phyloP scores from a whole-genome alignment of 2,329 filamentous ascomycete species.

The Thielaviopsis musarum region DNA sequence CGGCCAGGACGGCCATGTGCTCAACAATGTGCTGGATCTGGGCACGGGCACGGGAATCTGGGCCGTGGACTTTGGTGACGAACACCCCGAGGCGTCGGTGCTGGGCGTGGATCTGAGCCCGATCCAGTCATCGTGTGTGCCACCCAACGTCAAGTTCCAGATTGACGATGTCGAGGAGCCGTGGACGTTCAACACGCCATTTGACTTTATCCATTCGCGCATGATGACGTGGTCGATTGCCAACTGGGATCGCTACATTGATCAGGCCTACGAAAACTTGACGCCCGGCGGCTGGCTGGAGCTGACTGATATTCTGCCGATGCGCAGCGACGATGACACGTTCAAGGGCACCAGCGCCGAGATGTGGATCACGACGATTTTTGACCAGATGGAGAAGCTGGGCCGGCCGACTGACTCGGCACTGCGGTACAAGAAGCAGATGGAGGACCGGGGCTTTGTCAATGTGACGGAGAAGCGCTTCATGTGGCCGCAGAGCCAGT shows the following conservation, averaged over 20 bases:
- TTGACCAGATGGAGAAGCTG: slow-evolving; percentile 18
- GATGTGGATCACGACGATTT: slow-evolving; percentile 17
- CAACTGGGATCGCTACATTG: slow-evolving; percentile 20
- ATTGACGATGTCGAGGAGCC: slow-evolving; percentile 26
- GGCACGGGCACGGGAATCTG: slow-evolving; percentile 21
- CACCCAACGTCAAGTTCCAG: slow-evolving; percentile 32
- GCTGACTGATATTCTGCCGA: slow-evolving; percentile 18
- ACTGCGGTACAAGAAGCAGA: slow-evolving; percentile 19
- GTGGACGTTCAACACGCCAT: slow-evolving; percentile 23
- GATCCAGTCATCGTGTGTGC: slow-evolving; percentile 26
- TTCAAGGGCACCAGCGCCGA: slow-evolving; percentile 17
- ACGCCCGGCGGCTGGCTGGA: slow-evolving; percentile 22
- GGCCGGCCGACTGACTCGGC: slow-evolving; percentile 19
- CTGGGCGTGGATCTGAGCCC: slow-evolving; percentile 27
- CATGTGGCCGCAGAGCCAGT: slow-evolving; percentile 33
- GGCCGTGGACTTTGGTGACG: slow-evolving; percentile 20
- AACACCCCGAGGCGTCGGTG: slow-evolving; percentile 18
- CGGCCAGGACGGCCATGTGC: slow-evolving; percentile 8
- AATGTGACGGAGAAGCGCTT: slow-evolving; percentile 31
- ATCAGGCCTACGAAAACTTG: slow-evolving; percentile 21
- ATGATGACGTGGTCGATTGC: slow-evolving; percentile 18
- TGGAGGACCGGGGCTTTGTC: slow-evolving; percentile 35
- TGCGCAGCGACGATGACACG: slow-evolving; percentile 20
- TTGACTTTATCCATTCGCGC: slow-evolving; percentile 25
- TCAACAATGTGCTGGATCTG: slow-evolving; percentile 17